Evolutionary conservation across 1,284 basidiomycete genomes (phyloP).

Genomic region (Pisolithus thermaeus): DNA sequence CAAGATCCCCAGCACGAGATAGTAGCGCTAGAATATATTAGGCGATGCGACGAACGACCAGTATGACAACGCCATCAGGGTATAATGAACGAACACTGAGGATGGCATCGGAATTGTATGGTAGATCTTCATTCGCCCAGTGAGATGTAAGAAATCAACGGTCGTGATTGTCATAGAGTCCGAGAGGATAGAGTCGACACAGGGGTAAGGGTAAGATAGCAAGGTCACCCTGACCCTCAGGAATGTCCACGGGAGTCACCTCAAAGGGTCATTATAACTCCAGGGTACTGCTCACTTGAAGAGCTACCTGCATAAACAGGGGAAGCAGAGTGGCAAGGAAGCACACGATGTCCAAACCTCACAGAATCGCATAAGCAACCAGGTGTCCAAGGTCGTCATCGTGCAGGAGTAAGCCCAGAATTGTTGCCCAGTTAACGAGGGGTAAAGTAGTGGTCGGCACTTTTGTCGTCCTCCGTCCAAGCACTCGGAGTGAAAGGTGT

Average conservation of each 20-base stretch:
- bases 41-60: background rate
- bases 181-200: background rate
- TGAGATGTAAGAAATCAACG: too few relatives aligned
- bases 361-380: constrained; percentile 62
- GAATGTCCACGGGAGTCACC: background rate
- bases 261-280: background rate
- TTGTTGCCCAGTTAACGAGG: constrained; percentile 21
- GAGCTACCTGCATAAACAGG: constrained; percentile 48
- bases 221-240: background rate
- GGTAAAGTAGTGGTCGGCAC: constrained; percentile 30
- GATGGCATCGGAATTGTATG: too few relatives aligned
- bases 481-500: constrained; percentile 25
- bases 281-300: constrained; percentile 54
- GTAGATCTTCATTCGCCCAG: too few relatives aligned
- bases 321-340: constrained; percentile 1
- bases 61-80: background rate
- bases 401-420: constrained; percentile 55
- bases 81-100: background rate
- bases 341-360: constrained; percentile 43
- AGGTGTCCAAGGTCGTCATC: constrained; percentile 69
- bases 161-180: background rate
- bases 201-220: background rate
- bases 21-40: background rate
- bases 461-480: constrained; percentile 59
- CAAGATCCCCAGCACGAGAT: background rate